Evolutionary conservation across 2,329 filamentous ascomycete species (phyloP), one percentile per base, ranked within the genome.

Genomic region (Colletotrichum sp.): DNA sequence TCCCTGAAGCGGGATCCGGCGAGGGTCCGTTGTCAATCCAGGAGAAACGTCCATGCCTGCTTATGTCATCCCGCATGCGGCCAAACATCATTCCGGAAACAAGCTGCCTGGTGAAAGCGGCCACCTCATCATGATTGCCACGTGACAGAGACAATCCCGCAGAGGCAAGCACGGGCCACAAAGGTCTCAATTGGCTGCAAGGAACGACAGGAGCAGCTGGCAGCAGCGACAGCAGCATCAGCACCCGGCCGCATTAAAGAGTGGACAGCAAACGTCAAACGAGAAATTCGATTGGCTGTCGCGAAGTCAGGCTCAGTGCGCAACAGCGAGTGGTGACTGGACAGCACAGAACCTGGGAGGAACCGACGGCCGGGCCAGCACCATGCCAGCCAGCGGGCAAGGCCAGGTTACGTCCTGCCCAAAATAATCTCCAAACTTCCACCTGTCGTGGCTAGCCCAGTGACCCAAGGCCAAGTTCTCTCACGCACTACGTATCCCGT

Each of bases 401-500:
- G 66, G 68, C 68, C 55, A 62, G 55, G 57, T 32, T 30, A 59
- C 55, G 55, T 68, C 52, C 39, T 71, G 60, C 70, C 60, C 34
- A 72, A 72, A 67, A 72, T 72, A 71, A 72, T 72, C 69, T 72
- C 71, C 74, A 68, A 66, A 60, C 71, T 75, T 70, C 72, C 60
- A 75, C 71, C n/a, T 52, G n/a, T 52, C 44, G 44, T 52, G 44
- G 44, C 44, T 52, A 22, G 44, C 44, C 44, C 44, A 52, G 44
- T 22, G 10, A 52, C n/a, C 44, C n/a, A 13, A 52, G n/a, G 44
- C 44, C 44, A 52, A 52, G 44, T 52, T 48, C 71, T 64, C 57
- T 48, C 71, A 68, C 71, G 69, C 74, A 74, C 67, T 78, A 78
- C 77, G 77, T 78, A 78, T 78, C 73, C 75, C 70, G 67, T 73